Evolutionary conservation across 768 basidiomycete genomes (phyloP).

Genomic region (Agaricus sinodeliciosus): DNA sequence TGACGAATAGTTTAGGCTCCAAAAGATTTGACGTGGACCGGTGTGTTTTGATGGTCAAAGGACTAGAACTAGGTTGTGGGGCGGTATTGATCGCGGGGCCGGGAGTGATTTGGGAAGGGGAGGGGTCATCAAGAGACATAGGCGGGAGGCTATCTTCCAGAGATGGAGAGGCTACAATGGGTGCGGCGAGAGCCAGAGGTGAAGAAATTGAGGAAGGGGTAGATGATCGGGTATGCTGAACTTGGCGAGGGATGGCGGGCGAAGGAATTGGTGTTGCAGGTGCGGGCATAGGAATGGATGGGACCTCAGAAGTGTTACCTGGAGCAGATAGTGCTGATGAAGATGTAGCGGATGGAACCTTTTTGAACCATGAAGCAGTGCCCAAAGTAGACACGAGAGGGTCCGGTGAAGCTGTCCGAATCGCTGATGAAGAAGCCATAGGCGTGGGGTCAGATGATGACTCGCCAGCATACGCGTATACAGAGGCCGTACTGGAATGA

Average conservation of each 20-base stretch:
- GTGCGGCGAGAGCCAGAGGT: slow-evolving; percentile 77
- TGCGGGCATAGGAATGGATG: slow-evolving; percentile 13
- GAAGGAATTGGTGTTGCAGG: slow-evolving; percentile 16
- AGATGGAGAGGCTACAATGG: slow-evolving; percentile 66
- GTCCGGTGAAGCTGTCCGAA: slow-evolving; percentile 32
- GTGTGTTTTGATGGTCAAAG: slow-evolving; percentile 41
- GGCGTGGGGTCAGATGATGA: slow-evolving; percentile 62
- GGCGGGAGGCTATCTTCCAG: slow-evolving; percentile 55
- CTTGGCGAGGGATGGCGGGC: slow-evolving; percentile 30
- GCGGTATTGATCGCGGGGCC: neutral
- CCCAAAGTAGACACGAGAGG: slow-evolving; percentile 19
- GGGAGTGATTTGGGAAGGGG: slow-evolving; percentile 5
- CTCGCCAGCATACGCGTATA: slow-evolving; percentile 50
- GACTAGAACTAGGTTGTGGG: neutral
- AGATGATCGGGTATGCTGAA: slow-evolving; percentile 66
- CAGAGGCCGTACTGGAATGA: slow-evolving; percentile 57
- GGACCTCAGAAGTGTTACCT: slow-evolving; percentile 17
- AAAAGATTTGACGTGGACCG: slow-evolving; percentile 62
- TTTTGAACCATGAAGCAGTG: neutral
- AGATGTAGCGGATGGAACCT: slow-evolving; percentile 22
- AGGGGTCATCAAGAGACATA: slow-evolving; percentile 57
- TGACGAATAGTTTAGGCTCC: slow-evolving; percentile 59
- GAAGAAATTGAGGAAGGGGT: slow-evolving; percentile 88
- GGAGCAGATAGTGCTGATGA: slow-evolving; percentile 14
- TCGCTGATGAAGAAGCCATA: slow-evolving; percentile 36